Evolutionary conservation across 805 yeast genomes (phyloP), one percentile per base, ranked within the genome.

Genomic region (Scheffersomyces coipomensis): DNA sequence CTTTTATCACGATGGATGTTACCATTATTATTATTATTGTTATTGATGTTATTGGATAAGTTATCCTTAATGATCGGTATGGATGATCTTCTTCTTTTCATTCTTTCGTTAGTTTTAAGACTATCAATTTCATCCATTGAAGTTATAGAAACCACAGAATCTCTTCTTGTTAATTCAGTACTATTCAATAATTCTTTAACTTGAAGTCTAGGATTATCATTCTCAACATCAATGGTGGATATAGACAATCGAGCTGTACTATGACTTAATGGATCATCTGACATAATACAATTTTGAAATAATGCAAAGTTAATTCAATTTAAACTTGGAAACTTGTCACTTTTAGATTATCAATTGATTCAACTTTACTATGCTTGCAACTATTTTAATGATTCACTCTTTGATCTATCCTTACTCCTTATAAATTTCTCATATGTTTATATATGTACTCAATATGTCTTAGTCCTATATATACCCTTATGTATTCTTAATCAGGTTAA

Each of bases 11-110:
- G 39, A 27, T 30, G 35, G n/a, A 25, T 40, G 19, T 27, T 21
- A 22, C 15, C 24, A n/a, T n/a, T n/a, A n/a, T n/a, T n/a, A n/a
- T n/a, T n/a, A n/a, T n/a, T n/a, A n/a, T n/a, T n/a, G n/a, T n/a
- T n/a, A n/a, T n/a, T 37, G 39, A 24, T 12, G 16, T 25, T n/a
- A 18, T 17, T 24, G 17, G 48, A 5, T 44, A 55, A 38, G n/a
- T n/a, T n/a, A 36, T 49, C 36, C 33, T 45, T 35, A 17, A 46
- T 38, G 41, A 62, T 49, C 48, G 65, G 60, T 25, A 56, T 55
- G 42, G 68, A 52, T 25, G 75, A 68, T 37, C 75, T 53, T 46
- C 76, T 62, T 33, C 81, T 55, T 25, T 56, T 62, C n/a, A 11
- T 7, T 6, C 13, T 22, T 29, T 33, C 35, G 3, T 25, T 19